Conservation (phyloP, 176 grass and related monocot genomes). For the Thalia dealbata region DNA sequence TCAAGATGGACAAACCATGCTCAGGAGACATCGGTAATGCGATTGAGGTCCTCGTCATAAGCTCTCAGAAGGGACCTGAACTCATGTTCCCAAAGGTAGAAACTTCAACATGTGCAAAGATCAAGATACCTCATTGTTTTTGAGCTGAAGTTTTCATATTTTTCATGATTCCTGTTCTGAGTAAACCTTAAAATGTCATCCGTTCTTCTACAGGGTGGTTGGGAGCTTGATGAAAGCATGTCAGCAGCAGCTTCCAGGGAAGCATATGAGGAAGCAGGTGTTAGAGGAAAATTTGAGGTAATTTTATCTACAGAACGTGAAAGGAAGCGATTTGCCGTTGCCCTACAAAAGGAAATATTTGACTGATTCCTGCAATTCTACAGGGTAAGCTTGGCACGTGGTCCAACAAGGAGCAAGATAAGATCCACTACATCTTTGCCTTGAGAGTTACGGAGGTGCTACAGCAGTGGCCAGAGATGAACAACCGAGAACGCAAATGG, state of each 20-base stretch:
- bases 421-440: constrained; percentile 49
- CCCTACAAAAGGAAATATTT: background rate
- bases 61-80: constrained; percentile 17
- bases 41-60: constrained; percentile 11
- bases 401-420: constrained; percentile 39
- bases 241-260: constrained; percentile 62
- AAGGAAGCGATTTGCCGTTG: background rate
- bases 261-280: constrained; percentile 89
- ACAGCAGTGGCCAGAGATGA: constrained; percentile 52
- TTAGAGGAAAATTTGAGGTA: constrained; percentile 41
- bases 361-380: background rate
- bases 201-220: constrained; percentile 50
- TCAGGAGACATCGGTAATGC: background rate
- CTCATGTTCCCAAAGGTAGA: constrained; percentile 21
- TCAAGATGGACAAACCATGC: background rate
- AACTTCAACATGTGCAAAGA: background rate
- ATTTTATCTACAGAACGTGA: background rate
- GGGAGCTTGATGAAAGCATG: constrained; percentile 82
- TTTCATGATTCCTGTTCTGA: too few relatives aligned
- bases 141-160: too few relatives aligned
- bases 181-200: too few relatives aligned
- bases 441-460: constrained; percentile 44
- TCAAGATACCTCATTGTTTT: background rate
- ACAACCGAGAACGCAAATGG: constrained; percentile 27
- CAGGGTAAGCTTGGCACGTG: constrained; percentile 30